These are phyloP conservation scores for Reutealis trisperma DNA, from an alignment of 345 rosid genomes.

Conservation along the genomic window DNA sequence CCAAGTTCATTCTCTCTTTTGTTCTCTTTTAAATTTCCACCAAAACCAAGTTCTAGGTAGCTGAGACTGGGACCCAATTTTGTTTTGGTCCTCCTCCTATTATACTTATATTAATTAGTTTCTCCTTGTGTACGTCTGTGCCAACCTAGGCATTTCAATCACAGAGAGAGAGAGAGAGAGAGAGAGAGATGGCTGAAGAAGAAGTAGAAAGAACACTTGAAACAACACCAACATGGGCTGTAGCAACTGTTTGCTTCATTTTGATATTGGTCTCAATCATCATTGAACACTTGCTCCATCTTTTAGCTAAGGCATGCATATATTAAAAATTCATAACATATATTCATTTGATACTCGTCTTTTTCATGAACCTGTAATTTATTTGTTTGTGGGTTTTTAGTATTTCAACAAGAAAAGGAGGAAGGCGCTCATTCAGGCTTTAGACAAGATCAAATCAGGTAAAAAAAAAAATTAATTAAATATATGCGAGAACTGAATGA, in stretches of 20 bases:
- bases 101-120: too few species aligned
- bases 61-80: too few species aligned
- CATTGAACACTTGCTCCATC: constrained; percentile 61
- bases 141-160: neutral
- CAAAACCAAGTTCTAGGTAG: too few species aligned
- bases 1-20: neutral
- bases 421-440: constrained; percentile 65
- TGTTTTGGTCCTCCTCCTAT: too few species aligned
- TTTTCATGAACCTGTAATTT: neutral
- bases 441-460: constrained; percentile 87
- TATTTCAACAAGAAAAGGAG: constrained; percentile 54
- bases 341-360: too few species aligned
- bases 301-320: constrained; percentile 45
- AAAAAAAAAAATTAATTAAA: neutral
- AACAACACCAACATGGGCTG: constrained; percentile 83
- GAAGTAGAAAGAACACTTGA: constrained; percentile 44
- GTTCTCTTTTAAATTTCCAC: neutral
- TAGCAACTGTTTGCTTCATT: constrained; percentile 73
- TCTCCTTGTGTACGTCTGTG: too few species aligned
- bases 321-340: neutral
- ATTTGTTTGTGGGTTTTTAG: constrained; percentile 26
- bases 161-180: constrained; percentile 1
- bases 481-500: neutral
- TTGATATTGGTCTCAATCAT: constrained; percentile 52
- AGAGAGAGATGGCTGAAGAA: constrained; percentile 23